Base-by-base conservation (phyloP, 1,284 basidiomycete genomes). In the Ceratobasidium theobromae region DNA sequence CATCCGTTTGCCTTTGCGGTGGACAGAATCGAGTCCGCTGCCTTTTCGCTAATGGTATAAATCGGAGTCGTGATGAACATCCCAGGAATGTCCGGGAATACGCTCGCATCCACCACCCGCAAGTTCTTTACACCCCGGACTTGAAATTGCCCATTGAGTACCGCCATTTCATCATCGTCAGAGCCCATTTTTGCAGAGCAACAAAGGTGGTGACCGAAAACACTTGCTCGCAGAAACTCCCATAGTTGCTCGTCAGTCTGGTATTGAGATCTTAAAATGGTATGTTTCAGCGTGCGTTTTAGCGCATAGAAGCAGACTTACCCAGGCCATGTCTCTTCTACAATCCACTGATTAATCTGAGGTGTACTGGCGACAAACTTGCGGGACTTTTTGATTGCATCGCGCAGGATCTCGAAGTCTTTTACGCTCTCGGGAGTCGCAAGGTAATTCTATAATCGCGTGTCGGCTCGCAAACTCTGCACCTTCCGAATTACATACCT, bases 51-150 rank as follows among this genome's bases (percentile, higher is more conserved):
- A 32, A 66, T 41, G n/a, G 43, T 62, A 53, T 66, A 66, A 18
- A 66, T 66, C 23, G 65, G 65, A 18, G 60, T 65, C 5, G 60
- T 51, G 21, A 65, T 41, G 48, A 65, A 65, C 32, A 48, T 65
- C 14, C 14, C 30, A 12, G 65, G 65, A 57, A 66, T 66, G 27
- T 38, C 55, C 3, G 65, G 53, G 38, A 53, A 66, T 12, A 40
- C 33, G 57, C 57, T 65, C 23, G 33, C 41, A 48, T 66, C 65
- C 27, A 66, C 62, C 14, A 65, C 53, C 8, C 65, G 65, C 25
- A 66, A 53, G 45, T 48, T 58, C 1, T 33, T 23, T n/a, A 66
- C 65, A 18, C 65, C 65, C 11, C 41, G 41, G 14, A 66, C 53
- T 21, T 45, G 43, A n/a, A 45, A 55, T 30, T 55, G 5, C n/a